Evolutionary conservation across 169 alveolate genomes (phyloP).

Genomic region (Plasmodium billcollinsi): DNA sequence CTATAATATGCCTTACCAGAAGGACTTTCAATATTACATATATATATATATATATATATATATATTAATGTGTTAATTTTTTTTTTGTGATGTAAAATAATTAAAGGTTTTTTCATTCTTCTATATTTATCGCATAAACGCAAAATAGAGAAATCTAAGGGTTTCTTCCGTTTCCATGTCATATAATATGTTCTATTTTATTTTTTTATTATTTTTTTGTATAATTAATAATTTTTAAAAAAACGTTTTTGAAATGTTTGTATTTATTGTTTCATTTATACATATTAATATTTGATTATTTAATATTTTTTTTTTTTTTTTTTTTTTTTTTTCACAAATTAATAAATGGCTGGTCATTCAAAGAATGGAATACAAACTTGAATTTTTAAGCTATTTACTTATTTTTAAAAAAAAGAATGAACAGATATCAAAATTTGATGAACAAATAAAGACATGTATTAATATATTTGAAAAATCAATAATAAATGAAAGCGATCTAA

Average conservation of each 20-base stretch:
- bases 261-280: neutral
- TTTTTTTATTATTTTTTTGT: too few species aligned
- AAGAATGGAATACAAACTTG: constrained; percentile 73
- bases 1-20: too few species aligned
- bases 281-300: neutral
- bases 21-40: too few species aligned
- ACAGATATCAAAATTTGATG: constrained; percentile 61
- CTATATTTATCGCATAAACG: too few species aligned
- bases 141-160: too few species aligned
- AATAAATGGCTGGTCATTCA: neutral
- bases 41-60: too few species aligned
- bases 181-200: too few species aligned
- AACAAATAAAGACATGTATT: constrained; percentile 66
- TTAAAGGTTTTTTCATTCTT: too few species aligned
- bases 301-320: neutral
- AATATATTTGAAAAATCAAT: constrained; percentile 64
- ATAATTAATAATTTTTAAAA: neutral
- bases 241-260: neutral
- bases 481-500: constrained; percentile 62
- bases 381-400: constrained; percentile 59
- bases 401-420: constrained; percentile 72
- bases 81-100: too few species aligned
- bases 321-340: neutral
- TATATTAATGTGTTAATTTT: too few species aligned
- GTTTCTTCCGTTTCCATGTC: too few species aligned